phyloP scores from a whole-genome alignment of 306 rosid genomes.

The Vachellia collinsii region DNA sequence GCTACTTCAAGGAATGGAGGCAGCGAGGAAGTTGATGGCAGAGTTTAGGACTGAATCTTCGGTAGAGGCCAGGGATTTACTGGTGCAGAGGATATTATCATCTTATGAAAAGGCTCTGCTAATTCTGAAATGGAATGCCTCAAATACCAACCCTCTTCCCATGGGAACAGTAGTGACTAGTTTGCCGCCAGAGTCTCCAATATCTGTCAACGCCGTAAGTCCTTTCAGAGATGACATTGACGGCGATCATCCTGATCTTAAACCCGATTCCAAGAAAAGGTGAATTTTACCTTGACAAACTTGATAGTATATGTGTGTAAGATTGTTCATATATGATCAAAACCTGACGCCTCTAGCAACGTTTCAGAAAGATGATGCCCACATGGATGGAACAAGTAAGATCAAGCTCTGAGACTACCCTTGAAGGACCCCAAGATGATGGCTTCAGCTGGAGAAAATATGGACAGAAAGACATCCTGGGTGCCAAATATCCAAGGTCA shows the following conservation, averaged over 20 bases:
- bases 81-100: constrained; percentile 62
- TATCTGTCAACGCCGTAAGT: constrained; percentile 57
- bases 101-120: constrained; percentile 74
- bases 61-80: constrained; percentile 44
- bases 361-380: constrained; percentile 71
- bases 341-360: constrained; percentile 15
- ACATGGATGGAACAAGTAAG: constrained; percentile 66
- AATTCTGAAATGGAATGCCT: constrained; percentile 56
- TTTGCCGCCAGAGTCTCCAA: constrained; percentile 54
- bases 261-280: constrained; percentile 76
- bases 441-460: constrained; percentile 91
- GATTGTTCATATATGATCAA: background rate
- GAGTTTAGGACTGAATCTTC: constrained; percentile 48
- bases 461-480: constrained; percentile 88
- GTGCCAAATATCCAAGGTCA: constrained; percentile 81
- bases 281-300: constrained; percentile 29
- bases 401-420: constrained; percentile 59
- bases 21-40: constrained; percentile 63
- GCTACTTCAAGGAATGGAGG: constrained; percentile 74
- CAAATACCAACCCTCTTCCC: constrained; percentile 36
- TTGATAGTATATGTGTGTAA: background rate
- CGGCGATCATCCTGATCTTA: constrained; percentile 48
- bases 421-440: constrained; percentile 72
- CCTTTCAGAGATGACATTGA: constrained; percentile 58
- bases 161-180: background rate